A percentile compares a stretch with the other conserved stretches of the same genome.
Evolutionary conservation across 208 protist genomes (phyloP).

Genomic region (Leishmania braziliensis): DNA sequence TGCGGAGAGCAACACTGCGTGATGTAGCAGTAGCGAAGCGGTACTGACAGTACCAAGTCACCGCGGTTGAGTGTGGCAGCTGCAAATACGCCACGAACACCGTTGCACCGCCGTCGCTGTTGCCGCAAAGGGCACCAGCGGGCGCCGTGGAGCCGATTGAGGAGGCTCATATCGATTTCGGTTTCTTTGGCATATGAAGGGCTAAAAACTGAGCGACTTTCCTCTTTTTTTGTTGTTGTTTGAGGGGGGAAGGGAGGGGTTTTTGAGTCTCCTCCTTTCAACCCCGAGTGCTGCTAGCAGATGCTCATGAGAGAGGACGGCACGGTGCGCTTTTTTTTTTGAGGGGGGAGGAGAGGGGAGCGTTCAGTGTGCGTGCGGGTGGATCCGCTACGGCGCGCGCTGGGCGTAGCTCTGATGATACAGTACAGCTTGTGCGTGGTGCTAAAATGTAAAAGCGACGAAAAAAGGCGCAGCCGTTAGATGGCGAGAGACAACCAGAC

Average conservation of each 20-base stretch:
- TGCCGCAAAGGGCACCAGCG: conserved; percentile 38
- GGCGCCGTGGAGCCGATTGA: conserved; percentile 32
- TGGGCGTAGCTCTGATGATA: neutral
- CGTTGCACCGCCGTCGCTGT: conserved; percentile 33
- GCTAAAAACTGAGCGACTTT: neutral
- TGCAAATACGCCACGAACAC: conserved; percentile 66
- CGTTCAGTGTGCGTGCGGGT: neutral
- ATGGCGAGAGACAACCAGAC: neutral
- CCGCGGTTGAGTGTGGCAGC: conserved; percentile 36
- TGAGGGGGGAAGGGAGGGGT: neutral
- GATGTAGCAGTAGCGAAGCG: conserved; percentile 63
- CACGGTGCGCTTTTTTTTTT: too few relatives aligned
- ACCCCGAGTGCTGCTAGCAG: neutral
- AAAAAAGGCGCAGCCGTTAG: neutral
- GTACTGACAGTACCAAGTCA: conserved; percentile 55
- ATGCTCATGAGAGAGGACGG: neutral
- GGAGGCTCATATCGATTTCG: conserved; percentile 12
- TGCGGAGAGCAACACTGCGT: conserved; percentile 7
- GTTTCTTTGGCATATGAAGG: neutral
- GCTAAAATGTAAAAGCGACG: neutral
- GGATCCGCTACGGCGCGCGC: neutral
- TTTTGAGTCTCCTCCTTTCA: neutral
- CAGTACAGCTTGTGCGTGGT: neutral
- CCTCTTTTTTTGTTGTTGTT: neutral
- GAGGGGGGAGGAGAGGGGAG: too few relatives aligned